phyloP scores from a whole-genome alignment of 129 eudicot species.

The Kitagawia praeruptora region DNA sequence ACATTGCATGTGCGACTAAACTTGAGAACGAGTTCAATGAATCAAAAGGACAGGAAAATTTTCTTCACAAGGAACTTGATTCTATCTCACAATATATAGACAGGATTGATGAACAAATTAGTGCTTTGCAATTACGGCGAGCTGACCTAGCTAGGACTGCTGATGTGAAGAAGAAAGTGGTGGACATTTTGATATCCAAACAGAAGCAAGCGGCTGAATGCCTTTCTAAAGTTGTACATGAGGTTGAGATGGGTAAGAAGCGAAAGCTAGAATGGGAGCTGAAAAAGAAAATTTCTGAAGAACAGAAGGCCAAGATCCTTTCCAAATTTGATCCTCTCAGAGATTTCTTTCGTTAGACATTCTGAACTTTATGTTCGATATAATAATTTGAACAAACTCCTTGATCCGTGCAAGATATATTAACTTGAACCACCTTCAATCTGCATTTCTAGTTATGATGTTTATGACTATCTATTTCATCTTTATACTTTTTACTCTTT shows the following conservation, averaged over 20 bases:
- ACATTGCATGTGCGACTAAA: not conserved
- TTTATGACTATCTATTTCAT: not conserved
- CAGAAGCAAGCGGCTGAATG: constrained; percentile 2
- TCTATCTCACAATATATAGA: not conserved
- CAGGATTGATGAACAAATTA: constrained; percentile 17
- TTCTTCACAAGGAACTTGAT: constrained; percentile 11
- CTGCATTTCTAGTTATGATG: too few species aligned
- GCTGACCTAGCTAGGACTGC: not conserved
- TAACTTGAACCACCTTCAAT: not conserved
- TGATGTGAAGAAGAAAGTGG: constrained; percentile 1
- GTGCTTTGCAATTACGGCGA: constrained; percentile 3
- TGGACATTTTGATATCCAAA: not conserved
- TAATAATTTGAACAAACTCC: not conserved
- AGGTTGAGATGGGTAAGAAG: constrained; percentile 12
- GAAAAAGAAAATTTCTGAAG: constrained; percentile 5
- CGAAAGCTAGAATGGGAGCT: constrained; percentile 13
- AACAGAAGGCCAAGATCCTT: constrained; percentile 11
- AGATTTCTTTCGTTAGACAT: constrained; percentile 16
- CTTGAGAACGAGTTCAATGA: constrained; percentile 10
- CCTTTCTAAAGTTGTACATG: constrained; percentile 15
- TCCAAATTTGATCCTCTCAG: constrained; percentile 20
- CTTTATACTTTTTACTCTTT: not conserved
- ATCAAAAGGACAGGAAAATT: not conserved
- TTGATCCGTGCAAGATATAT: not conserved
- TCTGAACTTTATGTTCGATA: not conserved